Conservation (phyloP, 1,284 basidiomycete species). For the Rhodotorula sp. region DNA sequence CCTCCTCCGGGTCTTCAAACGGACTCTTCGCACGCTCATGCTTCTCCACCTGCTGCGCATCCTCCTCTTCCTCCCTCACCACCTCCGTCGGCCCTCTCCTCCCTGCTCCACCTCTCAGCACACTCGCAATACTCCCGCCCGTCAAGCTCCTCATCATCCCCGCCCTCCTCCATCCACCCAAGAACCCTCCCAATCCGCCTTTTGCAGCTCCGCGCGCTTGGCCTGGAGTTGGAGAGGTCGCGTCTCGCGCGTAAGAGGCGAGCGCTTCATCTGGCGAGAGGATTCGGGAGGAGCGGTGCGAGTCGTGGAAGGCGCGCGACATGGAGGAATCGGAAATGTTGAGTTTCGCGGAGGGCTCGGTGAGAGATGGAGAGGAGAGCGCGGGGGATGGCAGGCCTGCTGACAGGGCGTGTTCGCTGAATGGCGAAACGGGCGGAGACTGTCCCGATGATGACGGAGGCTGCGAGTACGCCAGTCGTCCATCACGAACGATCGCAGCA, state of each 20-base stretch:
- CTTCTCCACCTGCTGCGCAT: background rate
- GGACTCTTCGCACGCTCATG: slow-evolving; percentile 17
- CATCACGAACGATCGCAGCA: background rate
- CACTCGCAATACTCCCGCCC: slow-evolving; percentile 4
- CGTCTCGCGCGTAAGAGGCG: slow-evolving; percentile 28
- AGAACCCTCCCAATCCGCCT: slow-evolving; percentile 3
- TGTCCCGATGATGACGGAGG: no score
- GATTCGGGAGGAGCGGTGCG: slow-evolving; percentile 5
- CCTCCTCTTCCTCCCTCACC: background rate
- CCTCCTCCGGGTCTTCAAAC: slow-evolving; percentile 23
- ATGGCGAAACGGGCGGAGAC: no score
- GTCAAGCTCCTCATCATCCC: slow-evolving; percentile 9
- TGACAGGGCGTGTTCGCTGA: background rate
- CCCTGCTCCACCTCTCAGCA: background rate
- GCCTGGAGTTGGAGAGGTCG: slow-evolving; percentile 1
- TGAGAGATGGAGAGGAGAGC: background rate
- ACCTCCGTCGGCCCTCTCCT: background rate
- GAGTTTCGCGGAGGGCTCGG: slow-evolving; percentile 1
- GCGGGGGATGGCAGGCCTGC: background rate
- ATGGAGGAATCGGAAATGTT: slow-evolving; percentile 3
- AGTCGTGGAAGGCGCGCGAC: background rate
- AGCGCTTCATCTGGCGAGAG: slow-evolving; percentile 32
- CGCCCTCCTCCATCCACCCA: background rate
- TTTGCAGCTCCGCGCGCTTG: background rate
- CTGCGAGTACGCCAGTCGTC: background rate